Conservation (phyloP, 768 basidiomycete genomes). For the Hypholoma fasciculare region DNA sequence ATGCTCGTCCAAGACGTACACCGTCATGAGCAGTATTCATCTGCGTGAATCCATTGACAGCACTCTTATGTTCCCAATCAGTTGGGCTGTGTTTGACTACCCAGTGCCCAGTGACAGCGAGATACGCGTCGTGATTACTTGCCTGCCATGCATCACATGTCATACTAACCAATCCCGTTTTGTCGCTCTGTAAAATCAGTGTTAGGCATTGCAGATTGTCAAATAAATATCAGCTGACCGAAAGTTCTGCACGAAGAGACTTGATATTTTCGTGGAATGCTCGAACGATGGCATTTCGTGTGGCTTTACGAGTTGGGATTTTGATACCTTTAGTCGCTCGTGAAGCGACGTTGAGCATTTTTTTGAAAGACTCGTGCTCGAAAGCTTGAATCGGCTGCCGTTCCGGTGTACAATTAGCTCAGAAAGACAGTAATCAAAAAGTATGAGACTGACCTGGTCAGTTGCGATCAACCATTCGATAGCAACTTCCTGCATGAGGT, state of each 20-base stretch:
- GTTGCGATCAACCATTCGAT: constrained; percentile 13
- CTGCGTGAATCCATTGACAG: constrained; percentile 33
- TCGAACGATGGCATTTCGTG: constrained; percentile 12
- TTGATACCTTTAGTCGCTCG: constrained; percentile 26
- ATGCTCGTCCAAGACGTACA: constrained; percentile 27
- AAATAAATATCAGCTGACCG: constrained; percentile 4
- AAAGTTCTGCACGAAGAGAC: constrained; percentile 4
- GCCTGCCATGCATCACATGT: constrained; percentile 45
- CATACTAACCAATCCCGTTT: constrained; percentile 14
- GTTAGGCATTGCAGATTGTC: background rate
- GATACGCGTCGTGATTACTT: constrained; percentile 30
- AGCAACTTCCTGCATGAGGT: constrained; percentile 1
- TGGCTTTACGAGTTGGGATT: constrained; percentile 23
- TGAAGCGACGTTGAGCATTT: constrained; percentile 24
- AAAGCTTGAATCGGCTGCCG: constrained; percentile 4
- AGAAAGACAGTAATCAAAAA: background rate
- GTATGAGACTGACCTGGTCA: constrained; percentile 7
- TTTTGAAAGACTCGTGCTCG: constrained; percentile 29
- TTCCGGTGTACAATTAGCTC: background rate
- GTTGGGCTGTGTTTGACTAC: constrained; percentile 28
- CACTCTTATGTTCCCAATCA: constrained; percentile 27
- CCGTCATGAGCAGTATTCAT: constrained; percentile 38
- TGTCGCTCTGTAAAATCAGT: background rate
- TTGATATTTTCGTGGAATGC: constrained; percentile 11
- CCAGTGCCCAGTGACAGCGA: constrained; percentile 40